Evolutionary conservation across 2,329 filamentous ascomycete species (phyloP), one percentile per base, ranked within the genome.

Genomic region (Ophiostoma sp.): DNA sequence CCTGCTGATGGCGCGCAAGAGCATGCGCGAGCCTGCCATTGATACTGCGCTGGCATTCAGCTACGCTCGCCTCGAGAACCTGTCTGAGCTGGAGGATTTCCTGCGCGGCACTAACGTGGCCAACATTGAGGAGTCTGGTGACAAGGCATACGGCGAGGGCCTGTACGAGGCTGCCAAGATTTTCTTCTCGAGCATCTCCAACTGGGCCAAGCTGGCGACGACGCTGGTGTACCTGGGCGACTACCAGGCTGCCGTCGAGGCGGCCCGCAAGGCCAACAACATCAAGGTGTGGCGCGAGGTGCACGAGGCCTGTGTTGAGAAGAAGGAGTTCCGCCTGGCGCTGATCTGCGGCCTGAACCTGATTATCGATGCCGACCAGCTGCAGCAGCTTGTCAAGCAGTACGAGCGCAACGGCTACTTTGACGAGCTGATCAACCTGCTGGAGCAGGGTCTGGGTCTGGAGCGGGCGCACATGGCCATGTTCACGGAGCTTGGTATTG

Each of bases 261-360:
- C 93, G 77, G 95, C 96, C 35, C 92, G 95, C 79, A 98, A 99
- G 83, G 95, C 95, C 76, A 99, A 98, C 85, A 98, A 93, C 81
- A 94, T 97, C 81, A 97, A 96, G 84, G 95, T 99, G 68, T 99
- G 95, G 95, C 96, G 95, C 82, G 92, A 99, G 81, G 95, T 99
- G 75, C 96, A 98, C 81, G 91, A 93, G 78, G 95, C 94, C 31
- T 99, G 95, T 78, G 92, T 99, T 74, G 88, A 87, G 73, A 99
- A 98, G 88, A 98, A 97, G 84, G 95, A 99, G 79, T 99, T 99
- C 88, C 92, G 94, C 73, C 90, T 99, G 72, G 95, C 96, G 35
- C 95, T 98, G 82, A 99, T 99, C 76, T 99, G 95, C 77, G 96
- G 96, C 85, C 89, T 99, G 72, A 98, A 99, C 83, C 85, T 99